Evolutionary conservation across 345 rosid species (phyloP).

Genomic region (Adansonia digitata): DNA sequence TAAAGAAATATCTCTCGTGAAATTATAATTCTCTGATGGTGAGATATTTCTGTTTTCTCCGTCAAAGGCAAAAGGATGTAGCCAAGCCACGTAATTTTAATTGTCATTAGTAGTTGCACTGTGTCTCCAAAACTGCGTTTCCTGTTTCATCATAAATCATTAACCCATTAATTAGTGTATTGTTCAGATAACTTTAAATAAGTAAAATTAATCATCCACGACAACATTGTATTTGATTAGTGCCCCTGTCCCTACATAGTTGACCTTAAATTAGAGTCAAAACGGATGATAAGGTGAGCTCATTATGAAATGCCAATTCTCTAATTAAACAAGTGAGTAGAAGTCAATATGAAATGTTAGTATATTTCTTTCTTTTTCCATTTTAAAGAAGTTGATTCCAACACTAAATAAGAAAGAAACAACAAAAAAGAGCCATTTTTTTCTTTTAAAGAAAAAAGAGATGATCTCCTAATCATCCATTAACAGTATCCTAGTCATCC

Average conservation of each 20-base stretch:
- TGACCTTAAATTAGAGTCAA: constrained; percentile 2
- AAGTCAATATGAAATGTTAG: constrained; percentile 20
- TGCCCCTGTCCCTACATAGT: constrained; percentile 15
- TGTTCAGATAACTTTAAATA: too few relatives aligned
- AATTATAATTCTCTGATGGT: neutral
- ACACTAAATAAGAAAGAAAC: neutral
- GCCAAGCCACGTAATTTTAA: constrained; percentile 9
- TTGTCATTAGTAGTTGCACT: neutral
- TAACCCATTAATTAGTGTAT: neutral
- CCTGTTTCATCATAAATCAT: neutral
- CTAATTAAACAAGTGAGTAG: too few relatives aligned
- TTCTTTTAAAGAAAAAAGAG: neutral
- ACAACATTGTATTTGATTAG: neutral
- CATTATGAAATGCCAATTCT: neutral
- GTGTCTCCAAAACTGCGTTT: neutral
- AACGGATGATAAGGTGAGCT: constrained; percentile 3
- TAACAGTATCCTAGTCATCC: constrained; percentile 13
- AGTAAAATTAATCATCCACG: neutral
- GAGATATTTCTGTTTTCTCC: neutral
- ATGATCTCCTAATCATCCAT: constrained; percentile 3
- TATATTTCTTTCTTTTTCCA: neutral
- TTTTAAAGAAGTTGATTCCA: constrained; percentile 17
- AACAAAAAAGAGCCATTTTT: neutral
- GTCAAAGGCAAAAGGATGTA: constrained; percentile 1
- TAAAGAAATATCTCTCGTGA: neutral